Evolutionary conservation across 805 yeast species (phyloP), one percentile per base, ranked within the genome.

Genomic region (Metschnikowia corniflorae): DNA sequence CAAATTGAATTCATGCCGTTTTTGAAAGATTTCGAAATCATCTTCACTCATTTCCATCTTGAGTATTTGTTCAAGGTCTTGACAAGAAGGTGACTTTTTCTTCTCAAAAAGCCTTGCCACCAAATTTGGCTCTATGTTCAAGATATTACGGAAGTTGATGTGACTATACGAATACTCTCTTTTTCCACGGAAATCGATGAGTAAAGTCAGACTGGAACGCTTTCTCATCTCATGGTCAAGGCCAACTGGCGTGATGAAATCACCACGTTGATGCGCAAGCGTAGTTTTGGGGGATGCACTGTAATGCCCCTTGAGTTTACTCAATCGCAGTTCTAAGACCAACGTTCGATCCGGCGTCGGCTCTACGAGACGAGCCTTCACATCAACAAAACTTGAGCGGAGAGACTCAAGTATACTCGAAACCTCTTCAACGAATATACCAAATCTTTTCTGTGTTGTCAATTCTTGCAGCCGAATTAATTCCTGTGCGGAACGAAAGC

Each of bases 181-280:
- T 26, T 80, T 65, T 13, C 80, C 64, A 47, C 97, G 66, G 27
- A 79, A 71, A 55, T 91, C 97, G 6, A 91, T 71, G 8, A 89
- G 43, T n/a, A 89, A 63, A 0, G 82, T 26, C 21, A 19, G 29
- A 10, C 21, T 16, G 1, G 48, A 31, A 9, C 27, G 16, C 4
- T 29, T 22, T 13, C 51, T 33, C 12, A 49, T 21, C 4, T 39
- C 9, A n/a, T 12, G 20, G n/a, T 45, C 38, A 13, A 49, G 31
- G 7, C 38, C 43, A 7, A 28, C 22, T 7, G 44, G 37, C 3
- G 53, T 33, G 7, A 49, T 26, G 28, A 24, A 27, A 22, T 49
- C 53, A 22, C 26, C 16, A 16, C 14, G 30, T 10, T 29, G 21
- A 6, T n/a, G 8, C 3, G 10, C 16, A 14, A 6, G n/a, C n/a